Base-by-base conservation (phyloP, 2,329 filamentous ascomycete species). In the Calonectria pauciramosa region DNA sequence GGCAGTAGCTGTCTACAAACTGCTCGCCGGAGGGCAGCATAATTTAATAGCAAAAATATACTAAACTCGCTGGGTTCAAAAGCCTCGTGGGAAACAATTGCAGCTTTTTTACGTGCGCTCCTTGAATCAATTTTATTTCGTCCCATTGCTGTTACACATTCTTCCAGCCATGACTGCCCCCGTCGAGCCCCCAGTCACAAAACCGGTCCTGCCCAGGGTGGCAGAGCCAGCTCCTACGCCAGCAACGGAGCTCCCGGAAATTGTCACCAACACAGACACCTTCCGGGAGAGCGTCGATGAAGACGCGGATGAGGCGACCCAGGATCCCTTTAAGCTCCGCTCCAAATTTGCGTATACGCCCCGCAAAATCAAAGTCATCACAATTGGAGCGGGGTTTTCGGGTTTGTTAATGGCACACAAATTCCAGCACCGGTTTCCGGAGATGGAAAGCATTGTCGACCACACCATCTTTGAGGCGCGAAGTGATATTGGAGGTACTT, bases 321-420 rank as follows among this genome's bases (percentile, higher is more conserved):
- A 76, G 10, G 80, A 84, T 32, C 80, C 83, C 0, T 84, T 83
- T 65, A 75, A 76, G 63, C 80, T 84, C 1, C 77, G 71, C 56
- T 54, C 74, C 49, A 77, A 76, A 67, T 80, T 74, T 68, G 82
- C 82, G 4, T 84, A 84, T 52, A 80, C 81, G 14, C 79, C 79
- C 0, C 70, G 78, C 6, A 84, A 81, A 70, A 47, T 85, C 70
- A 83, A 81, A 68, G 83, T 85, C 10, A 75, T 85, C 20, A 85
- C 83, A 11, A 82, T 84, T 26, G 83, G 83, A 10, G 83, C 83
- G 2, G 82, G 82, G 3, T 83, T 84, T 71, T 83, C 82, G 5
- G 82, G 82, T 26, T 68, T 84, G 26, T 71, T 84, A n/a, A 82
- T 84, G 80, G 82, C 82, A 10, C 82, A 84, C 74, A 84, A 84